Evolutionary conservation across 768 basidiomycete species (phyloP), one percentile per base, ranked within the genome.

Genomic region (Trametes villosa): DNA sequence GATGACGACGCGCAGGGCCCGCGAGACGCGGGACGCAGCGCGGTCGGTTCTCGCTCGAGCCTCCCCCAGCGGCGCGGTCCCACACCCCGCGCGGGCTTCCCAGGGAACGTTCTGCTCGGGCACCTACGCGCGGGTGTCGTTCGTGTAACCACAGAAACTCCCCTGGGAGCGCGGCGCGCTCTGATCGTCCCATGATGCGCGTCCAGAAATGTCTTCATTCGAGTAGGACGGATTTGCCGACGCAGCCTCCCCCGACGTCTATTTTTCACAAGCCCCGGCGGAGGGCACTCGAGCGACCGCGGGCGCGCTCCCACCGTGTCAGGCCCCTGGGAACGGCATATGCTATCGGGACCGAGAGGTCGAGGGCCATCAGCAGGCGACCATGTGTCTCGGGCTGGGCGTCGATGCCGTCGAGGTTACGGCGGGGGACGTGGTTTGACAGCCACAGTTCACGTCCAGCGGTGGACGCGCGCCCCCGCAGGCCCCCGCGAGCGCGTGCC

Each of bases 111-210:
- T 60, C 52, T 60, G 52, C 52, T 47, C 59, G 59, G 45, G 59
- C 59, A 40, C 46, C 42, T 49, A 57, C 29, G 56, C 56, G 56
- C 41, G 27, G 46, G 36, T 31, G 55, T 48, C 55, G 55, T 49
- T 49, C 60, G 60, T 61, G 60, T 61, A 61, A 61, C 60, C 60
- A 61, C 60, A 61, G 60, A 61, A 56, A 61, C 60, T 53, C 59
- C 48, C 53, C 40, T 61, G 60, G 52, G 53, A 49, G 20, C 46
- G 45, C 59, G 47, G 20, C 46, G 45, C 59, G 47, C 40, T 49
- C 36, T 49, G 53, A 53, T 52, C 59, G 59, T 26, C 57, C 26
- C 50, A 51, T 59, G 57, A 53, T 59, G 57, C 42, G 41, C 49
- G 42, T 52, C 56, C 56, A 30, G 56, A 57, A 49, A 57, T 57